phyloP scores from a whole-genome alignment of 1,284 basidiomycete genomes.

The Cystobasidium slooffiae region DNA sequence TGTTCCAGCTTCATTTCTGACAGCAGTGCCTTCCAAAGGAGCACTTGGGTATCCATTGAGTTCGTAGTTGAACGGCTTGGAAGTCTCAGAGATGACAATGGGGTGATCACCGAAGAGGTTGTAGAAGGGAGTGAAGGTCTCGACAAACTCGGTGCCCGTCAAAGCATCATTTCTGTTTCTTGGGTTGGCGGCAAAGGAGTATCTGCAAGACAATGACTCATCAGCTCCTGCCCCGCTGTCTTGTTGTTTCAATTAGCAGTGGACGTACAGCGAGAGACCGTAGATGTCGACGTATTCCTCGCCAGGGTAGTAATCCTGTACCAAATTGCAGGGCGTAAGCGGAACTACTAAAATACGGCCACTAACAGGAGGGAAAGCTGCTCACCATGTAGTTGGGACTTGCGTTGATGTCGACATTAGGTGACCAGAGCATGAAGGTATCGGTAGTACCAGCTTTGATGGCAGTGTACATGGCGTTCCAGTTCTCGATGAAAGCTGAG shows the following conservation, averaged over 20 bases:
- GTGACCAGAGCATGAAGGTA: constrained; percentile 52
- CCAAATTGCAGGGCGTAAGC: no score
- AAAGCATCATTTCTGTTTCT: constrained; percentile 20
- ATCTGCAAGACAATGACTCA: neutral
- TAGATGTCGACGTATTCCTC: constrained; percentile 11
- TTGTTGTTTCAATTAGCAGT: neutral
- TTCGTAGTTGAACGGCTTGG: constrained; percentile 20
- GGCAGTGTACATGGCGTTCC: constrained; percentile 43
- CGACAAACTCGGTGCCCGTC: constrained; percentile 8
- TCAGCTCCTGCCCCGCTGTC: neutral
- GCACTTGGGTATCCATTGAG: constrained; percentile 1
- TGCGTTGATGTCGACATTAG: constrained; percentile 46
- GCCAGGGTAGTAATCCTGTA: constrained; percentile 10
- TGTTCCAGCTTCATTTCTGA: neutral
- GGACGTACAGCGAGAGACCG: constrained; percentile 9
- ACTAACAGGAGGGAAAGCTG: neutral
- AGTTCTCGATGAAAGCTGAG: constrained; percentile 43
- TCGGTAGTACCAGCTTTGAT: constrained; percentile 42
- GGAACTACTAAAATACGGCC: neutral
- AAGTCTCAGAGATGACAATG: constrained; percentile 18
- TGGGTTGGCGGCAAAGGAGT: constrained; percentile 14
- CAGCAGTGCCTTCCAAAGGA: constrained; percentile 2
- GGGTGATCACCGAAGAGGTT: constrained; percentile 16
- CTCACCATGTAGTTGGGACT: constrained; percentile 22
- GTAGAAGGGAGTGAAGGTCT: constrained; percentile 19